A percentile compares a stretch with the other conserved stretches of the same genome.
phyloP scores from a whole-genome alignment of 148 eudicot species.

The Camellia granthamiana region DNA sequence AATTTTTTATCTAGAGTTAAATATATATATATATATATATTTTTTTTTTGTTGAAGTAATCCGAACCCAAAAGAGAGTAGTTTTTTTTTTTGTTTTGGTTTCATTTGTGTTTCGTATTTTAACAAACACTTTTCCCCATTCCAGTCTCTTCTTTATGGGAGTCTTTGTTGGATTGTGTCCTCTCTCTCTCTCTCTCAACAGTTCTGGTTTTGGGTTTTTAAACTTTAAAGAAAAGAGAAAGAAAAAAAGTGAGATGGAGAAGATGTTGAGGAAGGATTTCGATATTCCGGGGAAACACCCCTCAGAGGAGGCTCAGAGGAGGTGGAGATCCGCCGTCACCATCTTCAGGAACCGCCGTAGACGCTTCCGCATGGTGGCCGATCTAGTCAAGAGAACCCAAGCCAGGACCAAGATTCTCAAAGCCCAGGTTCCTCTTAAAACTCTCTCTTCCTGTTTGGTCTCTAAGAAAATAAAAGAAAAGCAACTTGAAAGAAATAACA shows the following conservation, averaged over 20 bases:
- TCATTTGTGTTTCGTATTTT: no score
- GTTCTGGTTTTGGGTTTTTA: no score
- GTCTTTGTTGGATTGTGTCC: not conserved
- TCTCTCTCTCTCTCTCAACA: not conserved
- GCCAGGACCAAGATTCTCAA: constrained; percentile 25
- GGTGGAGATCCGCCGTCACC: constrained; percentile 54
- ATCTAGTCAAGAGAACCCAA: constrained; percentile 45
- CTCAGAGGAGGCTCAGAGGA: constrained; percentile 42
- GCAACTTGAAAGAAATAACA: not conserved
- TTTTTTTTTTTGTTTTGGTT: no score
- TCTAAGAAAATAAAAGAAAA: no score
- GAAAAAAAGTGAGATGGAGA: constrained; percentile 6
- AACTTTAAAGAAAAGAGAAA: no score
- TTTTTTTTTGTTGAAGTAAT: no score
- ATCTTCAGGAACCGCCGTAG: constrained; percentile 42
- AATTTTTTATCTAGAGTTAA: no score
- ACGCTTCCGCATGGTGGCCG: constrained; percentile 52
- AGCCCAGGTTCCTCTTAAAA: constrained; percentile 35
- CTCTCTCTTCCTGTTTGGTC: not conserved
- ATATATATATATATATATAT: no score
- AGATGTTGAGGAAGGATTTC: constrained; percentile 39
- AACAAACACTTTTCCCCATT: no score
- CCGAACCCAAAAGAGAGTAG: no score
- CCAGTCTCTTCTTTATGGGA: no score
- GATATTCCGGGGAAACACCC: constrained; percentile 41